Base-by-base conservation (phyloP, 2,329 filamentous ascomycete genomes). In the Lachnellula arida region DNA sequence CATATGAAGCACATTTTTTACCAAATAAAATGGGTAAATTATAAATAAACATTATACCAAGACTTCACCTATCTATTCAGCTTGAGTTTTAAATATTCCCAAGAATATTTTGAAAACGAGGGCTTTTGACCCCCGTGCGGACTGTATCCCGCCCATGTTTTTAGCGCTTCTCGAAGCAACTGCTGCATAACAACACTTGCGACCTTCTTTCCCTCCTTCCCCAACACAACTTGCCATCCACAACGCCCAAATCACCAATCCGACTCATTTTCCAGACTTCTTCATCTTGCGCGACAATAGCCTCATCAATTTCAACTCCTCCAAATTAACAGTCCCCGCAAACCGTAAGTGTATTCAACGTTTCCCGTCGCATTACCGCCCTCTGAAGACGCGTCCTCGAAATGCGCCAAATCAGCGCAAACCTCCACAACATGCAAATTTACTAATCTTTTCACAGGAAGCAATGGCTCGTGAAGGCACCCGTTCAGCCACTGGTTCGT, bases 391-490 rank as follows among this genome's bases (percentile, higher is more conserved):
- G 62, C 65, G 64, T 62, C 56, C 56, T 47, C 48, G 34, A 56
- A 34, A 62, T 67, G 64, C 65, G 64, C 65, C 62, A 55, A 58
- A 48, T 52, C 48, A 39, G 42, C 59, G 58, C 55, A 60, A 59
- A 57, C 55, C 35, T 54, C 61, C 57, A 62, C 62, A 55, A 64
- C 58, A 60, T 34, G 55, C 19, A 53, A 53, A 51, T 48, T 55
- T 58, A 53, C 66, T 67, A 57, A 67, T 59, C 55, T 28, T 42
- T 49, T 51, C 58, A 49, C 44, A 69, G 66, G 55, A 58, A 54
- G 55, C 49, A 62, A 69, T 69, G 67, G 63, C 65, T 49, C 60
- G 66, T 48, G 63, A 66, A 58, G 65, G 64, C 19, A 69, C 67
- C 49, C 60, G 67, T 47, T 65, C 64, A 22, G 57, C 65, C 5